Evolutionary conservation across 306 rosid species (phyloP).

Genomic region (Cucurbita moschata): DNA sequence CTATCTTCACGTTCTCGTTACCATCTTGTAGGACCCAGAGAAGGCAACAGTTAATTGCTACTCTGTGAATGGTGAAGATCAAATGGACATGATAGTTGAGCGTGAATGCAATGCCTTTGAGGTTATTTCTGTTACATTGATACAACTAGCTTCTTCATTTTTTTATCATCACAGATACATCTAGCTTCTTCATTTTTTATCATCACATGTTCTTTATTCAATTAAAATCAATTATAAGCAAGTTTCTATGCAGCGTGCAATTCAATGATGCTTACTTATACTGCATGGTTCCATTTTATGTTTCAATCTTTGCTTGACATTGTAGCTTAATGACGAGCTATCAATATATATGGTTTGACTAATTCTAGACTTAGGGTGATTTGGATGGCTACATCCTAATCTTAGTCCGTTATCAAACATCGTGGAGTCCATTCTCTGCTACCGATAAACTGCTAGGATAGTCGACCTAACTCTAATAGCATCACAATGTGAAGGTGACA

Average conservation of each 20-base stretch:
- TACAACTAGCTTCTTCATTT: slow-evolving; percentile 8
- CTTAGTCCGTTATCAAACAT: no score
- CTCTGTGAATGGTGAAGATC: slow-evolving; percentile 18
- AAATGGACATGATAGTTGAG: slow-evolving; percentile 7
- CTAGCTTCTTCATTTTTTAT: slow-evolving; percentile 9
- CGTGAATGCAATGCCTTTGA: slow-evolving; percentile 24
- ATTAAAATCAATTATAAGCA: background rate
- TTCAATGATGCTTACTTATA: background rate
- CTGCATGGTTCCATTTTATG: background rate
- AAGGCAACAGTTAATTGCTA: slow-evolving; percentile 18
- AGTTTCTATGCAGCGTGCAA: background rate
- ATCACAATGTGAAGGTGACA: no score
- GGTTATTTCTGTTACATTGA: slow-evolving; percentile 28
- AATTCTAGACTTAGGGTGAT: background rate
- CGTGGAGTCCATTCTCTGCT: no score
- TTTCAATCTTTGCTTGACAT: background rate
- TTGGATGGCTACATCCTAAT: no score
- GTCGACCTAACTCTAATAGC: no score
- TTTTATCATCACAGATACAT: background rate
- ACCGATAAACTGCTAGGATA: no score
- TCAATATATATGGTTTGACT: background rate
- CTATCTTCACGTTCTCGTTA: background rate
- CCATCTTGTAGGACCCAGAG: slow-evolving; percentile 30
- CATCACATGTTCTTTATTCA: background rate
- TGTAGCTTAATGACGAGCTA: background rate